Percentiles rank a stretch among this genome's conserved stretches.
Evolutionary conservation across 2,329 filamentous ascomycete species (phyloP).

Genomic region (Aspergillus ochraceus): DNA sequence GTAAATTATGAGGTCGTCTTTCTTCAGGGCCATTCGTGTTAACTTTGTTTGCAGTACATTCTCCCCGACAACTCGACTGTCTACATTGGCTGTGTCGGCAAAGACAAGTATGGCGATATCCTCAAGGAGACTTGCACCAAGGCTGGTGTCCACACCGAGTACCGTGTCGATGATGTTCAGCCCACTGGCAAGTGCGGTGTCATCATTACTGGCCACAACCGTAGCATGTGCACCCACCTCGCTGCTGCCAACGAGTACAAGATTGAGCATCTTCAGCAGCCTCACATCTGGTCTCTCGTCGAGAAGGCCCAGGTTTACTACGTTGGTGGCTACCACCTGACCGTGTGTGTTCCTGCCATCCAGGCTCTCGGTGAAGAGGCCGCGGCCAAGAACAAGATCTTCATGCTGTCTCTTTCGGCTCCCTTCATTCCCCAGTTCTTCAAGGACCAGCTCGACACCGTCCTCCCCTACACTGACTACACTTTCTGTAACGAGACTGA

Average conservation of each 20-base stretch:
- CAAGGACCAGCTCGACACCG: slow-evolving; percentile 88
- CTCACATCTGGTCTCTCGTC: slow-evolving; percentile 87
- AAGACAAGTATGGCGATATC: slow-evolving; percentile 92
- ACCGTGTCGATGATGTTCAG: slow-evolving; percentile 80
- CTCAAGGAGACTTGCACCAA: slow-evolving; percentile 82
- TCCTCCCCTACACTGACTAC: slow-evolving; percentile 90
- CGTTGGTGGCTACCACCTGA: slow-evolving; percentile 95
- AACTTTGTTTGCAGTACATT: slow-evolving; percentile 64
- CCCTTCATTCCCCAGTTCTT: slow-evolving; percentile 98
- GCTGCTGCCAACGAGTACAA: slow-evolving; percentile 97
- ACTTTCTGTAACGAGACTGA: slow-evolving; percentile 97
- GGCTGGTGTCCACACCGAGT: slow-evolving; percentile 89
- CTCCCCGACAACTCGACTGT: slow-evolving; percentile 85
- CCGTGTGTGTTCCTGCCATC: slow-evolving; percentile 88
- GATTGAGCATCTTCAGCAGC: slow-evolving; percentile 85
- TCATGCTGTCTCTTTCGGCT: slow-evolving; percentile 87
- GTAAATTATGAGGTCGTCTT: slow-evolving; percentile 35
- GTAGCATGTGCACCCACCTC: slow-evolving; percentile 91
- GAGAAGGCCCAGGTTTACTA: slow-evolving; percentile 88
- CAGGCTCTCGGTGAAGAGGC: slow-evolving; percentile 88
- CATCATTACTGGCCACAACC: slow-evolving; percentile 94
- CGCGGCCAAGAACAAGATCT: slow-evolving; percentile 81
- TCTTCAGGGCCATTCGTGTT: slow-evolving; percentile 8
- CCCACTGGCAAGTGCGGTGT: slow-evolving; percentile 94
- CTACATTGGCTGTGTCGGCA: slow-evolving; percentile 90